These are phyloP conservation scores for Dovyalis caffra DNA, from an alignment of 345 rosid species.

Conservation along the genomic window DNA sequence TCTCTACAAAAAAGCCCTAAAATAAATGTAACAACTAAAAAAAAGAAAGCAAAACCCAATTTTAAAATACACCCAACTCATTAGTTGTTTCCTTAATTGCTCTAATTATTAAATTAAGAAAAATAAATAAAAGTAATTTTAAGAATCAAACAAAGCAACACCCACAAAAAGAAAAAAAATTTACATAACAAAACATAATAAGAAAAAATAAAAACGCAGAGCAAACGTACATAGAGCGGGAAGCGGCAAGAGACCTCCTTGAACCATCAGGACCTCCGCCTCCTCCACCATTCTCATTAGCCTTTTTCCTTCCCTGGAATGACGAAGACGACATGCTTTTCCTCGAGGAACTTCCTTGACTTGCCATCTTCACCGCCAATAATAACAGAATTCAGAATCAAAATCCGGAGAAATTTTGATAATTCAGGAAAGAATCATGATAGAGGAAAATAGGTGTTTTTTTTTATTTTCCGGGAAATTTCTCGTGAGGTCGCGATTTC, in stretches of 20 bases:
- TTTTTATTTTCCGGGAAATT: neutral
- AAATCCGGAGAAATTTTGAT: neutral
- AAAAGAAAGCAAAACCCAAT: neutral
- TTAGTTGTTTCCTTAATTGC: neutral
- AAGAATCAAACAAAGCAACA: neutral
- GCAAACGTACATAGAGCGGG: conserved; percentile 59
- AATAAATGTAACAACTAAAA: neutral
- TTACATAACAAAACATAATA: no score
- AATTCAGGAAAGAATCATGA: neutral
- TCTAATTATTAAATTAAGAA: neutral
- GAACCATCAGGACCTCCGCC: conserved; percentile 41
- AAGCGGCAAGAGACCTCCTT: conserved; percentile 57
- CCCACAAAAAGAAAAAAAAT: neutral
- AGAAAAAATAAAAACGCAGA: neutral
- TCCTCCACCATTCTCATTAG: conserved; percentile 44
- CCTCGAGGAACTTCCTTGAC: conserved; percentile 72
- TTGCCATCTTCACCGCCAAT: conserved; percentile 49
- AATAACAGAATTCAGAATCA: neutral
- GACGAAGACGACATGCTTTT: conserved; percentile 44
- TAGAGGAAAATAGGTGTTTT: neutral
- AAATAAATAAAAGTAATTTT: neutral
- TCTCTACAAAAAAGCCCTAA: neutral
- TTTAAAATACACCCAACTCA: neutral
- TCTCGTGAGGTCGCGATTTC: conserved; percentile 25
- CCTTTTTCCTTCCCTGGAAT: conserved; percentile 54